A percentile compares a stretch with the other conserved stretches of the same genome.
Evolutionary conservation across 768 basidiomycete species (phyloP).

Genomic region (Suillus bovinus): DNA sequence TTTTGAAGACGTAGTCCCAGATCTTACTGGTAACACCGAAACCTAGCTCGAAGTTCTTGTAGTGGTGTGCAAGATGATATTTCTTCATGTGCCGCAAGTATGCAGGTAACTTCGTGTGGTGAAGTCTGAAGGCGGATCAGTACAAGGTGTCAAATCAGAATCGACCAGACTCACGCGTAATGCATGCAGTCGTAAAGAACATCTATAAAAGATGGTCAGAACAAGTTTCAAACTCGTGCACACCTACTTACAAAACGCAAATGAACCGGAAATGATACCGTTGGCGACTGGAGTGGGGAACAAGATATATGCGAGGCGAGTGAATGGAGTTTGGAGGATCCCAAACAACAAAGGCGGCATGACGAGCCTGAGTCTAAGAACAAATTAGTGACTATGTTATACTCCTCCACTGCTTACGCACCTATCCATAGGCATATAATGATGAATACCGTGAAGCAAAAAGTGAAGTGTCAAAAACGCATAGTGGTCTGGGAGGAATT

Average conservation of each 20-base stretch:
- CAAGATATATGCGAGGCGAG: constrained; percentile 73
- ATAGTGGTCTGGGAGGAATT: constrained; percentile 79
- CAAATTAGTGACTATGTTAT: background rate
- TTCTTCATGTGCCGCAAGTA: constrained; percentile 94
- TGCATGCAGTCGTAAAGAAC: constrained; percentile 90
- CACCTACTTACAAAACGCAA: constrained; percentile 63
- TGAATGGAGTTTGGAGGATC: constrained; percentile 81
- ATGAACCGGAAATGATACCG: constrained; percentile 82
- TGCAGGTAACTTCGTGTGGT: constrained; percentile 82
- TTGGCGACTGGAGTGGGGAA: constrained; percentile 89
- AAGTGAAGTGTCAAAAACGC: constrained; percentile 86
- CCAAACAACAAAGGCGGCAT: constrained; percentile 93
- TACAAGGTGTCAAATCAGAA: constrained; percentile 3
- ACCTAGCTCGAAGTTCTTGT: constrained; percentile 97
- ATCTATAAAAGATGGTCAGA: constrained; percentile 43
- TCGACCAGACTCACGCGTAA: constrained; percentile 65
- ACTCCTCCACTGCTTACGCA: constrained; percentile 33
- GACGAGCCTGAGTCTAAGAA: constrained; percentile 78
- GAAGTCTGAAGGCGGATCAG: constrained; percentile 49
- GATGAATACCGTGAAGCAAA: constrained; percentile 92
- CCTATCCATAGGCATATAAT: constrained; percentile 97
- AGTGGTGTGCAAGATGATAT: constrained; percentile 97
- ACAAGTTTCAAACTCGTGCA: constrained; percentile 2
- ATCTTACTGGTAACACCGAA: constrained; percentile 97
- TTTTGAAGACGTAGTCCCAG: constrained; percentile 93